Percentiles rank a stretch among this genome's conserved stretches.
These are phyloP conservation scores for Phlyctochytrium arcticum DNA, from an alignment of 192 early-diverging fungal genomes.

Conservation along the genomic window DNA sequence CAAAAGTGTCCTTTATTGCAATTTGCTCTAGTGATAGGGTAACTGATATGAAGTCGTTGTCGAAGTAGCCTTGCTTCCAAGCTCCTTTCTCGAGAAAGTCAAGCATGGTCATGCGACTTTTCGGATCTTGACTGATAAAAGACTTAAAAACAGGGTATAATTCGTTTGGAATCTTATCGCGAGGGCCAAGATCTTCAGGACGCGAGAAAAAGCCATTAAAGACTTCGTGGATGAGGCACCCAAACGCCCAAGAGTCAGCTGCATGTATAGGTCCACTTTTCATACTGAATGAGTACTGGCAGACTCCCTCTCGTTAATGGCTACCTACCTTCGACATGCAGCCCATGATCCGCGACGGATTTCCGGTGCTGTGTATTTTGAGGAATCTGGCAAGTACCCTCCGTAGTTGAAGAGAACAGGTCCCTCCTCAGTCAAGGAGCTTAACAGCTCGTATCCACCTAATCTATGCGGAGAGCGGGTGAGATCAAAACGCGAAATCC, in stretches of 20 bases:
- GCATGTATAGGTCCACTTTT: constrained; percentile 40
- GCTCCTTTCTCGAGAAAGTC: constrained; percentile 68
- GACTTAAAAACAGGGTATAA: constrained; percentile 49
- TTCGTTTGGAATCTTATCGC: constrained; percentile 18
- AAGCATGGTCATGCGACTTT: constrained; percentile 55
- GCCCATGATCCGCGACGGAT: constrained; percentile 59
- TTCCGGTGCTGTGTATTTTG: constrained; percentile 68
- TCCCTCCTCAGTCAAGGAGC: constrained; percentile 65
- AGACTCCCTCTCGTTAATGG: constrained; percentile 13
- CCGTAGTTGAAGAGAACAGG: constrained; percentile 61
- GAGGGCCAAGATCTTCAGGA: constrained; percentile 24
- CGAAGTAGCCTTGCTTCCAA: constrained; percentile 65
- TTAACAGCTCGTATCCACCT: constrained; percentile 80
- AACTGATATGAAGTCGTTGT: constrained; percentile 77
- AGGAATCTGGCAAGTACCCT: constrained; percentile 56
- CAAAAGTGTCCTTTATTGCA: constrained; percentile 80
- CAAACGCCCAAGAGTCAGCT: constrained; percentile 80
- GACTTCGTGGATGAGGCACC: constrained; percentile 74
- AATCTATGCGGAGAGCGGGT: constrained; percentile 39
- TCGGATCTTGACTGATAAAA: constrained; percentile 59
- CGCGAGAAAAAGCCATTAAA: constrained; percentile 60
- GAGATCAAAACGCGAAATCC: neutral
- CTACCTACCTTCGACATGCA: constrained; percentile 51
- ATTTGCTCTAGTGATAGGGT: constrained; percentile 90
- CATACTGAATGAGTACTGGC: constrained; percentile 8